phyloP scores from a whole-genome alignment of 768 basidiomycete genomes.

The Suillus spraguei region DNA sequence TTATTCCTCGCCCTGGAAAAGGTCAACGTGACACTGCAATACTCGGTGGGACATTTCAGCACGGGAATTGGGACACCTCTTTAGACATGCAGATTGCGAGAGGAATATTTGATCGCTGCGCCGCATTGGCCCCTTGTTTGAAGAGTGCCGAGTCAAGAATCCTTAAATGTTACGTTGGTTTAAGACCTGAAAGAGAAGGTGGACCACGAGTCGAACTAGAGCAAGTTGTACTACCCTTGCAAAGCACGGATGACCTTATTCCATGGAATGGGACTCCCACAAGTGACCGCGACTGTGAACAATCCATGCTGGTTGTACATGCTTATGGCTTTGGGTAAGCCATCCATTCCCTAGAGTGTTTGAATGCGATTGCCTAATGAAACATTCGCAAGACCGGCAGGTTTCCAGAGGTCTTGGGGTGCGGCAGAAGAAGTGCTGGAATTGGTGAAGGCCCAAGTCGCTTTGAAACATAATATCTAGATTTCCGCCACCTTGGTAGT shows the following conservation, averaged over 20 bases:
- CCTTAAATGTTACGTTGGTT: conserved; percentile 56
- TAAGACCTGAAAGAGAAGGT: conserved; percentile 56
- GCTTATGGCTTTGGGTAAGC: conserved; percentile 63
- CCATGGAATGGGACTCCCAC: conserved; percentile 20
- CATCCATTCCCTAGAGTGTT: conserved; percentile 4
- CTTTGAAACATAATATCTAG: neutral
- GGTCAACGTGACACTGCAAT: conserved; percentile 47
- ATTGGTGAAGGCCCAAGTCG: conserved; percentile 22
- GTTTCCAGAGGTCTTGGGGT: conserved; percentile 47
- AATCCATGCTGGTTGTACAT: conserved; percentile 46
- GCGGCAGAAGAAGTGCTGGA: conserved; percentile 41
- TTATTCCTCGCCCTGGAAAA: conserved; percentile 60
- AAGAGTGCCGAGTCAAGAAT: conserved; percentile 41
- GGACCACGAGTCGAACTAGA: conserved; percentile 61
- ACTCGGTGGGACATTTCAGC: conserved; percentile 59
- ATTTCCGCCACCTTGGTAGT: neutral
- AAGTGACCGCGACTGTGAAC: conserved; percentile 22
- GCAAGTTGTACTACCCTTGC: conserved; percentile 37
- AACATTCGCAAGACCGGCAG: conserved; percentile 29
- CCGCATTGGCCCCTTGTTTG: conserved; percentile 39
- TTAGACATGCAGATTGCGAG: conserved; percentile 42
- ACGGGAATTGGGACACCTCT: conserved; percentile 53
- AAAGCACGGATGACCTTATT: conserved; percentile 20
- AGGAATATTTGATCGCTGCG: conserved; percentile 50
- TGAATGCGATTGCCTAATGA: conserved; percentile 12